Percentiles rank a stretch among this genome's conserved stretches.
These are phyloP conservation scores for Debaryomycetaceae sp. DNA, from an alignment of 1,139 yeast genomes.

Conservation along the genomic window DNA sequence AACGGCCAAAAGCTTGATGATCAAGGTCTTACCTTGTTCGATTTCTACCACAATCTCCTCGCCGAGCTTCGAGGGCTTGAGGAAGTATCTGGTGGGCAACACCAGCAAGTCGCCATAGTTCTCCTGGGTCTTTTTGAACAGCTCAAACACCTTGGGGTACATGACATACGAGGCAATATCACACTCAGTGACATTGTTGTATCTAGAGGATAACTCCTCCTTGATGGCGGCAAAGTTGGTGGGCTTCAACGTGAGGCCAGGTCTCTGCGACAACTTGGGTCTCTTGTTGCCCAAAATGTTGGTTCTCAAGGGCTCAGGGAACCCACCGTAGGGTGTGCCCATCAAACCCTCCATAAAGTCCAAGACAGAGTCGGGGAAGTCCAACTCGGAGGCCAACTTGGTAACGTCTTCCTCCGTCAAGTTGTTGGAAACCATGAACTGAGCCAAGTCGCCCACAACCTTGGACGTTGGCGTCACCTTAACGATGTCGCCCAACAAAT, in stretches of 20 bases:
- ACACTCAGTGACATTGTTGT: slow-evolving; percentile 62
- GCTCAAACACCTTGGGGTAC: slow-evolving; percentile 97
- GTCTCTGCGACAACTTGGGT: slow-evolving; percentile 81
- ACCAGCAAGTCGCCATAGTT: slow-evolving; percentile 90
- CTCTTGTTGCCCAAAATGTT: slow-evolving; percentile 82
- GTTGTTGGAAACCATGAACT: slow-evolving; percentile 96
- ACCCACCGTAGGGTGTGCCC: slow-evolving; percentile 99
- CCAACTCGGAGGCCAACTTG: slow-evolving; percentile 82
- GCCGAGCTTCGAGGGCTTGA: slow-evolving; percentile 80
- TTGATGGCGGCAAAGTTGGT: slow-evolving; percentile 68
- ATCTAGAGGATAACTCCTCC: slow-evolving; percentile 66
- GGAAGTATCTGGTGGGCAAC: slow-evolving; percentile 85
- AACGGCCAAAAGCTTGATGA: slow-evolving; percentile 86
- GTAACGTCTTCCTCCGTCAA: slow-evolving; percentile 78
- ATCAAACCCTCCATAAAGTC: slow-evolving; percentile 98
- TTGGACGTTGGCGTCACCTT: slow-evolving; percentile 98
- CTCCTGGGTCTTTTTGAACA: slow-evolving; percentile 67
- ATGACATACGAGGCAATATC: slow-evolving; percentile 94
- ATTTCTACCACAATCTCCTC: slow-evolving; percentile 88
- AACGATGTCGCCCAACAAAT: slow-evolving; percentile 89
- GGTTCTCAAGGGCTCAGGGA: slow-evolving; percentile 97
- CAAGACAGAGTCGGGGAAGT: slow-evolving; percentile 96
- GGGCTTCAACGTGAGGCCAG: slow-evolving; percentile 85
- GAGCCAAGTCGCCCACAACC: slow-evolving; percentile 98
- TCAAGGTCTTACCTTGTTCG: slow-evolving; percentile 91